Percentiles rank a stretch among this genome's conserved stretches.
These are phyloP conservation scores for Sclerotinia minor DNA, from an alignment of 2,329 filamentous ascomycete species.

Conservation along the genomic window DNA sequence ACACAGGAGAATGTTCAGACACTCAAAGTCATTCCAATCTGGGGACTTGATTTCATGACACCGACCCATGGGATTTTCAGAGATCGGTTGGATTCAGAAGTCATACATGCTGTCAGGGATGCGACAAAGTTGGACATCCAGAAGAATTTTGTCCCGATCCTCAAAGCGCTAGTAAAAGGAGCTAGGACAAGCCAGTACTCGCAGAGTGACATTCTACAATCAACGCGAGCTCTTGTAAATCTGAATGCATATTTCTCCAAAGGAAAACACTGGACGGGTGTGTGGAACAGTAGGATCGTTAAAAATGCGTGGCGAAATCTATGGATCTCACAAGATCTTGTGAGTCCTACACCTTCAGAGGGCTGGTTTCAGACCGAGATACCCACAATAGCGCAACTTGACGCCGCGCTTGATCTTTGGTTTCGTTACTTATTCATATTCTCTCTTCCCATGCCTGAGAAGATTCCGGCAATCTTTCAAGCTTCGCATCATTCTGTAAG, in stretches of 20 bases:
- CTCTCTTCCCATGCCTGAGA: slow-evolving; percentile 47
- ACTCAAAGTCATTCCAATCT: slow-evolving; percentile 51
- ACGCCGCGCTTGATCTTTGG: slow-evolving; percentile 50
- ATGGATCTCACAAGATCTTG: slow-evolving; percentile 48
- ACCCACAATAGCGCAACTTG: slow-evolving; percentile 49
- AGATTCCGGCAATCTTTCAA: slow-evolving; percentile 58
- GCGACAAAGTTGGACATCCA: slow-evolving; percentile 50
- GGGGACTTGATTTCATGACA: slow-evolving; percentile 52
- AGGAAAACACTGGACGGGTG: slow-evolving; percentile 48
- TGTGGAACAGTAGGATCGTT: slow-evolving; percentile 49
- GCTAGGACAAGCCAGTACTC: slow-evolving; percentile 50
- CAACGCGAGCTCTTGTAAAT: slow-evolving; percentile 35
- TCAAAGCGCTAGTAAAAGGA: slow-evolving; percentile 52
- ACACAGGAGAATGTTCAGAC: slow-evolving; percentile 53
- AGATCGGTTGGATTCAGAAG: slow-evolving; percentile 51
- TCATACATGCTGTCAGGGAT: slow-evolving; percentile 47
- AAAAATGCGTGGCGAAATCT: slow-evolving; percentile 49
- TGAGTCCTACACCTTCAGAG: slow-evolving; percentile 45
- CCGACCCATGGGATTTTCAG: slow-evolving; percentile 52
- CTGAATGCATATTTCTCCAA: slow-evolving; percentile 42
- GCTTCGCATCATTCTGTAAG: slow-evolving; percentile 63
- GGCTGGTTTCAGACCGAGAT: slow-evolving; percentile 49
- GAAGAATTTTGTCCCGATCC: slow-evolving; percentile 54
- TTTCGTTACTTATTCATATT: slow-evolving; percentile 50
- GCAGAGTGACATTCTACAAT: slow-evolving; percentile 48